Conservation (phyloP, 208 protist species). For the Sergeia podlipaevii region DNA sequence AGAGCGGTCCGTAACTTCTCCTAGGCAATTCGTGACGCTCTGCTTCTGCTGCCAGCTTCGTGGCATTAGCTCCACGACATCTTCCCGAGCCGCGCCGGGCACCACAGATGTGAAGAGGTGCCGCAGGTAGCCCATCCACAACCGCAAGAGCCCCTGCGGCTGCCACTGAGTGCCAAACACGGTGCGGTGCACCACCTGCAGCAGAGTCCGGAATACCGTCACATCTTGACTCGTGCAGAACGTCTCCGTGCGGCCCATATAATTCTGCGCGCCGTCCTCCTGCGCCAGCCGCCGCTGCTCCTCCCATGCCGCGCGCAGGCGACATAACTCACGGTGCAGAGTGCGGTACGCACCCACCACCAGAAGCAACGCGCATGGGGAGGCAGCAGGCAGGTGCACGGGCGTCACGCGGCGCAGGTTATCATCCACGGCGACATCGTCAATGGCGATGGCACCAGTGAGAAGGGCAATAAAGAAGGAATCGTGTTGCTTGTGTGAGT, state of each 20-base stretch:
- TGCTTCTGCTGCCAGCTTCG: conserved; percentile 31
- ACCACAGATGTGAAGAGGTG: conserved; percentile 67
- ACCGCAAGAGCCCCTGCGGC: conserved; percentile 45
- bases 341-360: conserved; percentile 54
- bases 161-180: conserved; percentile 55
- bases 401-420: conserved; percentile 24
- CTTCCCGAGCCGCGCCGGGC: conserved; percentile 35
- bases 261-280: conserved; percentile 28
- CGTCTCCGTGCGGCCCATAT: conserved; percentile 35
- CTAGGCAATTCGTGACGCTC: conserved; percentile 21
- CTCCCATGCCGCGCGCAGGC: conserved; percentile 45
- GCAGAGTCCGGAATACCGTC: conserved; percentile 23
- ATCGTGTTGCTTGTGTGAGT: too few species aligned
- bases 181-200: conserved; percentile 51
- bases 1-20: conserved; percentile 19
- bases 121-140: conserved; percentile 68
- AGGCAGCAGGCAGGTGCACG: conserved; percentile 26
- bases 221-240: conserved; percentile 70
- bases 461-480: not conserved
- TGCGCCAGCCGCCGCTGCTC: conserved; percentile 37
- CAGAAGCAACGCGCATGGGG: conserved; percentile 54
- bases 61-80: conserved; percentile 41
- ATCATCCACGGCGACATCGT: conserved; percentile 13
- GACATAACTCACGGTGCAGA: conserved; percentile 29
- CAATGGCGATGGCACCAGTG: not conserved